phyloP scores from a whole-genome alignment of 371 early-diverging fungal genomes.

The Actinomucor elegans region DNA sequence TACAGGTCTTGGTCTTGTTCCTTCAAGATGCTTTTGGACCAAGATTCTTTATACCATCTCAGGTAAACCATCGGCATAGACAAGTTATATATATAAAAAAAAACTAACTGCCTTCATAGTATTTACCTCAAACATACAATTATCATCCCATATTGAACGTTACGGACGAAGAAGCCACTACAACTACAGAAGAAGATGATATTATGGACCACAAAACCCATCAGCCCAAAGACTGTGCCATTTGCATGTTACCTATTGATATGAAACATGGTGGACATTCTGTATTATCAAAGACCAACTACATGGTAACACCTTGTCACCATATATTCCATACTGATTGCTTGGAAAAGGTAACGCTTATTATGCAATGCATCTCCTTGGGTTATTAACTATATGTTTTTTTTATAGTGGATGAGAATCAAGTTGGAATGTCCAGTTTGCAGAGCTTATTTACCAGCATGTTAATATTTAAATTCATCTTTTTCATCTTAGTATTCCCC shows the following conservation, averaged over 20 bases:
- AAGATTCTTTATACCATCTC: conserved; percentile 72
- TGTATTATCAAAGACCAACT: conserved; percentile 54
- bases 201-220: not conserved
- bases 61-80: no score
- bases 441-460: conserved; percentile 63
- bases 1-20: conserved; percentile 62
- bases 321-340: conserved; percentile 85
- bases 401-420: conserved; percentile 75
- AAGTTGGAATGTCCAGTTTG: conserved; percentile 81
- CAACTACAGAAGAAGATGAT: not conserved
- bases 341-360: conserved; percentile 63
- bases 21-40: conserved; percentile 75
- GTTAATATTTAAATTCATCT: conserved; percentile 22
- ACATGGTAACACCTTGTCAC: conserved; percentile 85
- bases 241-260: conserved; percentile 75
- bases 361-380: no score
- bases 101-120: conserved; percentile 21
- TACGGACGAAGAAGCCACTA: conserved; percentile 47
- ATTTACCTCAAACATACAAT: conserved; percentile 70
- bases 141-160: conserved; percentile 65
- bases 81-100: no score
- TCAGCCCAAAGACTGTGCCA: conserved; percentile 62
- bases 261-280: conserved; percentile 34
- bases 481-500: not conserved
- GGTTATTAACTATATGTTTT: no score